These are phyloP conservation scores for Blastobotrys arbuscula DNA, from an alignment of 1,139 yeast species.

Conservation along the genomic window DNA sequence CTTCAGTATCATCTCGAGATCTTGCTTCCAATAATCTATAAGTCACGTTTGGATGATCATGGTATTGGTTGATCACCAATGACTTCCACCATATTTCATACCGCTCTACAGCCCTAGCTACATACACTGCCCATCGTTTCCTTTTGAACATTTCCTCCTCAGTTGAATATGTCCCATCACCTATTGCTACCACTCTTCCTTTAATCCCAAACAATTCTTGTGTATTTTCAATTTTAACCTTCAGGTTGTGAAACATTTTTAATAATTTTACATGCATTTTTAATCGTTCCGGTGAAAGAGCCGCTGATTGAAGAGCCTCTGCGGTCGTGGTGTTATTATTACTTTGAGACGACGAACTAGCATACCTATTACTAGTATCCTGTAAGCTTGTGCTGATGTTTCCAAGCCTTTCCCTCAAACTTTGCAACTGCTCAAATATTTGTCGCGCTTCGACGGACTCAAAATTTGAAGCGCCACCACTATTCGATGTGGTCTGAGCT, in stretches of 20 bases:
- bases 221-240: background rate
- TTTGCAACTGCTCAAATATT: no score
- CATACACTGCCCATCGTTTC: constrained; percentile 35
- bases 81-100: constrained; percentile 31
- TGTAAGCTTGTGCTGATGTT: background rate
- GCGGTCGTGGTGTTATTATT: background rate
- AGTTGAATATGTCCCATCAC: background rate
- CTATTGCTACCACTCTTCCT: background rate
- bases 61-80: background rate
- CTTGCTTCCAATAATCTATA: background rate
- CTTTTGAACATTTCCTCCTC: constrained; percentile 12
- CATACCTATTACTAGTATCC: background rate
- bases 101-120: constrained; percentile 34
- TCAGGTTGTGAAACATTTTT: constrained; percentile 4
- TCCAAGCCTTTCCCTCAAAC: no score
- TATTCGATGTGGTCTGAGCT: background rate
- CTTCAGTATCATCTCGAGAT: background rate
- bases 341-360: background rate
- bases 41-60: background rate
- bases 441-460: no score
- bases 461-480: background rate
- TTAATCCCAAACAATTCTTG: background rate
- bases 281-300: background rate
- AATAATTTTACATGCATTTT: constrained; percentile 6
- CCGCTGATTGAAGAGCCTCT: background rate